Evolutionary conservation across 306 rosid species (phyloP).

Genomic region (Prinsepia uniflora): DNA sequence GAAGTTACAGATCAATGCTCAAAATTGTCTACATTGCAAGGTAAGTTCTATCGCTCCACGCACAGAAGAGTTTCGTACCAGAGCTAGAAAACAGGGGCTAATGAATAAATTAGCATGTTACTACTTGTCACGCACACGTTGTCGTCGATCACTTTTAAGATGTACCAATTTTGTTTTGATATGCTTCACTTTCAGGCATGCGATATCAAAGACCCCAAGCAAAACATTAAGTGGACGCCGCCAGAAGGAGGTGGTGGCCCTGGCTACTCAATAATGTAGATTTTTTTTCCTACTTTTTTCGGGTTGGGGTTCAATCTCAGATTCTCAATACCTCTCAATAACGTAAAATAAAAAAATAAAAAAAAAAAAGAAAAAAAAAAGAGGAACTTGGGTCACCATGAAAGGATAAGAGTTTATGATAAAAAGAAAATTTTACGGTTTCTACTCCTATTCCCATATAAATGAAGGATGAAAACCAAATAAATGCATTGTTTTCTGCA

Average conservation of each 20-base stretch:
- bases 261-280: slow-evolving; percentile 60
- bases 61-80: neutral
- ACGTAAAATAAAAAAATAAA: no score
- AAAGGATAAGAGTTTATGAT: neutral
- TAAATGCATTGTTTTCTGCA: neutral
- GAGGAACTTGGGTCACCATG: no score
- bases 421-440: neutral
- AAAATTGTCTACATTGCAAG: slow-evolving; percentile 96
- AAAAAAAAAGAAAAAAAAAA: no score
- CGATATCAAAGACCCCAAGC: slow-evolving; percentile 86
- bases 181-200: slow-evolving; percentile 53
- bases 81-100: neutral
- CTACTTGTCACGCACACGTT: neutral
- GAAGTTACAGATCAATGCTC: slow-evolving; percentile 89
- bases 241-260: slow-evolving; percentile 99
- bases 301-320: no score
- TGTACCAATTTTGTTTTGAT: neutral
- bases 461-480: neutral
- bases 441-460: neutral
- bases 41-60: slow-evolving; percentile 31
- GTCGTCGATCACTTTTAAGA: neutral
- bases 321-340: no score
- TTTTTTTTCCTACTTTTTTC: no score
- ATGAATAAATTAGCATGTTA: neutral
- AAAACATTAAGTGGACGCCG: slow-evolving; percentile 81